Conservation (phyloP, 768 basidiomycete genomes). For the Exidia glandulosa region DNA sequence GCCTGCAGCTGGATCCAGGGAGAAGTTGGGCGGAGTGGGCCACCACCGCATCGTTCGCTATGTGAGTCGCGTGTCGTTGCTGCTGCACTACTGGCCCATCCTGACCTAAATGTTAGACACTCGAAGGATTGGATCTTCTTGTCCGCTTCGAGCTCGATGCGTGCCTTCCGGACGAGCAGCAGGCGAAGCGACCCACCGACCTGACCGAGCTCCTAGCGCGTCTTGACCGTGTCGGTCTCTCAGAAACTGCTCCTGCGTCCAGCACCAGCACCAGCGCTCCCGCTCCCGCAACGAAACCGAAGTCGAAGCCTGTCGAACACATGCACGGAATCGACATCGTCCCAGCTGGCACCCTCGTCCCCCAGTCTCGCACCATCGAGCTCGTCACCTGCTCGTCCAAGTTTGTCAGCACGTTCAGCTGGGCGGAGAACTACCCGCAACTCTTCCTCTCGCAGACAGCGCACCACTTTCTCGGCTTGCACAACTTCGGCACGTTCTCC, state of each 20-base stretch:
- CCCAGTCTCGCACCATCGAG: conserved; percentile 34
- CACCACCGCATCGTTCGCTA: conserved; percentile 57
- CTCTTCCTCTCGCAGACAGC: conserved; percentile 59
- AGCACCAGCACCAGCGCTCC: neutral
- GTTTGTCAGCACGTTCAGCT: conserved; percentile 28
- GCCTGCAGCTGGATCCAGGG: conserved; percentile 33
- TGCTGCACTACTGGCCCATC: neutral
- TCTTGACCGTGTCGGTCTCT: conserved; percentile 16
- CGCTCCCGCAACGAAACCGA: neutral
- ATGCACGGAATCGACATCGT: conserved; percentile 12
- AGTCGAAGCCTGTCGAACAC: neutral
- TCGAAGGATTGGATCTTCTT: conserved; percentile 46
- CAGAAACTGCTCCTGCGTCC: neutral
- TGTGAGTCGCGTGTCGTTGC: conserved; percentile 26
- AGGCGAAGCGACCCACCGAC: neutral
- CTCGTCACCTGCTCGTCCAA: conserved; percentile 32
- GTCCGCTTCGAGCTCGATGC: conserved; percentile 23
- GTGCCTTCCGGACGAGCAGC: conserved; percentile 10
- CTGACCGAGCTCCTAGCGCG: conserved; percentile 16
- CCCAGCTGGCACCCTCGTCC: conserved; percentile 19
- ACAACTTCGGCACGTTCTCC: conserved; percentile 27
- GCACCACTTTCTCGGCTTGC: conserved; percentile 12
- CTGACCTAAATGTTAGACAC: conserved; percentile 27
- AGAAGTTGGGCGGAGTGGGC: conserved; percentile 36
- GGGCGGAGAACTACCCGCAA: conserved; percentile 54